Evolutionary conservation across 1,139 yeast genomes (phyloP), one percentile per base, ranked within the genome.

Genomic region (Sugiyamaella pinicola): DNA sequence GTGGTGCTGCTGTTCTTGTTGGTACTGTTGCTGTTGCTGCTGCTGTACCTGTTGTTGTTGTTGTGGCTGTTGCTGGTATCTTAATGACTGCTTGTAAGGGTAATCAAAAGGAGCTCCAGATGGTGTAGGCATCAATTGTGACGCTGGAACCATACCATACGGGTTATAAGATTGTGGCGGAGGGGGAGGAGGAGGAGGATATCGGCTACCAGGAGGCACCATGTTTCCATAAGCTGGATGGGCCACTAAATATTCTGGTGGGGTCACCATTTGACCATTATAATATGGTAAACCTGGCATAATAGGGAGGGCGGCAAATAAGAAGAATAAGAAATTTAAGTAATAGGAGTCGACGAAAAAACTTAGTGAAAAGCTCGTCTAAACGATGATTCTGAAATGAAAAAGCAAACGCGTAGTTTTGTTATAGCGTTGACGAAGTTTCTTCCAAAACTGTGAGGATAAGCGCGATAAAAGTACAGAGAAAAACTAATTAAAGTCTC

Each of bases 341-440:
- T 38, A 24, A 37, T 5, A 40, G 5, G 33, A 13, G 22, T 43
- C 29, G 52, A 49, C 62, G 61, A 37, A 57, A 17, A 51, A 47
- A 59, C 64, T 61, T 62, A 62, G 55, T 60, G 53, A 62, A 62
- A 62, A 62, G 65, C 59, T 62, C 65, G 65, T 28, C 39, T 13
- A 35, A 39, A 38, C 12, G 43, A 9, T 12, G 7, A 9, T 40
- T 26, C 5, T 29, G 33, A 33, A 24, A 5, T 24, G 13, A 29
- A 42, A 15, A 26, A 26, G 8, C 31, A 26, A 33, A 43, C 28
- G 39, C 38, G 47, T 43, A 43, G 13, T 33, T n/a, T 29, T 43
- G 31, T 26, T 26, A 9, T 26, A 26, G 31, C 26, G 31, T 10
- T 7, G 31, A n/a, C n/a, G n/a, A n/a, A n/a, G n/a, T n/a, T n/a